A percentile compares a stretch with the other conserved stretches of the same genome.
phyloP scores from a whole-genome alignment of 495 filamentous ascomycete genomes.

The Neurospora tetraspora region DNA sequence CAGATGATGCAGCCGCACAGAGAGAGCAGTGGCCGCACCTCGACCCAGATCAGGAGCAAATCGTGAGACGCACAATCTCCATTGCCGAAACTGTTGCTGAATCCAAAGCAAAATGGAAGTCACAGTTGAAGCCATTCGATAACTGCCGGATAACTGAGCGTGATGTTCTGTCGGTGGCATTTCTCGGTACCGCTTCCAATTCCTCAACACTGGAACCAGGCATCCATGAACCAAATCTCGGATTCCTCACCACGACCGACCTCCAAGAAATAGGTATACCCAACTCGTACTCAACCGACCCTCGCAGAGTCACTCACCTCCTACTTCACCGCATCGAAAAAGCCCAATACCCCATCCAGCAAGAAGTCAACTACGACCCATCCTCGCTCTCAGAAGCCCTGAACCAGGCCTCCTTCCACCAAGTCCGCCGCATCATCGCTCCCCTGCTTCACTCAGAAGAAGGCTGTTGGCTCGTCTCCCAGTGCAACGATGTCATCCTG shows the following conservation, averaged over 20 bases:
- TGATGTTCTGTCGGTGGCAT: constrained; percentile 18
- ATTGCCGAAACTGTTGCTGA: not conserved
- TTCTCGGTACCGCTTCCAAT: constrained; percentile 1
- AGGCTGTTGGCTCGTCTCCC: not conserved
- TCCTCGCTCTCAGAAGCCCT: not conserved
- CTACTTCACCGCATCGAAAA: not conserved
- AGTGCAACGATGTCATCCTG: not conserved
- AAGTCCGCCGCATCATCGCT: not conserved
- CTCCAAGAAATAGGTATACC: not conserved
- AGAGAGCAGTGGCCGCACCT: not conserved
- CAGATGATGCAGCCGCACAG: constrained; percentile 6
- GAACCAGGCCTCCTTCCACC: not conserved
- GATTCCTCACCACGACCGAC: not conserved
- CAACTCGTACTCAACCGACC: not conserved
- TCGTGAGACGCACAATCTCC: not conserved
- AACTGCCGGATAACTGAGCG: constrained; percentile 13
- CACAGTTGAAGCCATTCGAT: not conserved
- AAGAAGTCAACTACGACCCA: not conserved
- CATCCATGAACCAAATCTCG: not conserved
- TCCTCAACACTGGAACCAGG: not conserved
- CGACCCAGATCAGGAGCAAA: not conserved
- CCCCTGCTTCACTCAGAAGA: not conserved
- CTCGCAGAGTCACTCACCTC: not conserved
- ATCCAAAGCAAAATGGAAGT: not conserved
- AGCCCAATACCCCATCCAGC: not conserved